Evolutionary conservation across 1,139 yeast genomes (phyloP), one percentile per base, ranked within the genome.

Genomic region (Diutina siamensis): DNA sequence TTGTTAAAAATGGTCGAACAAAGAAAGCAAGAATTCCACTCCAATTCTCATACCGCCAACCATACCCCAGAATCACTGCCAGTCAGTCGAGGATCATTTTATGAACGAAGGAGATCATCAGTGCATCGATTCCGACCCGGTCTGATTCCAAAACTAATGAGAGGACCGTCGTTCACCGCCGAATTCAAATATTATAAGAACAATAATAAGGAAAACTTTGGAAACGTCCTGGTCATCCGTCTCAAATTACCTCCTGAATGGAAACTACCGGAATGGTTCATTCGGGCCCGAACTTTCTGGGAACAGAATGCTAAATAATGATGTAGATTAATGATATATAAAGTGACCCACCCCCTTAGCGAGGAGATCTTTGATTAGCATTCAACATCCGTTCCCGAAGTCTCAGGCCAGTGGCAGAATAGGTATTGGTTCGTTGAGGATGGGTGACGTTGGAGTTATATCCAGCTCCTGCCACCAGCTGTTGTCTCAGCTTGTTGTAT

Each of bases 201-300:
- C 46, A 49, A 62, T 41, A 58, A 60, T 46, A 61, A 61, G 51
- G 54, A 57, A 46, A 58, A 57, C 32, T 67, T 60, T 51, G 71
- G 64, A 44, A 63, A 65, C 48, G 70, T 69, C 19, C 64, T 64
- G 35, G 64, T 63, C 32, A 61, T 72, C 10, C 68, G 65, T 51
- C 62, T 83, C 45, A 67, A 67, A 47, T 65, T 85, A 7, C 94
- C 95, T 0, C 65, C 72, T 2, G 85, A 79, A 48, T 63, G 67
- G 27, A 68, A 72, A 45, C 65, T 86, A 32, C 94, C 95, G 0
- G 67, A 61, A 2, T 86, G 95, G 95, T 83, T 83, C 54, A 65
- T 67, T 18, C 62, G 67, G 44, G 82, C 81, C 46, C 60, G 88
- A 48, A 74, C 77, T 50, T 58, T 67, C 50, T 84, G 94, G 94